Base-by-base conservation (phyloP, 2,329 filamentous ascomycete species). In the Sordariomycetes sp. region DNA sequence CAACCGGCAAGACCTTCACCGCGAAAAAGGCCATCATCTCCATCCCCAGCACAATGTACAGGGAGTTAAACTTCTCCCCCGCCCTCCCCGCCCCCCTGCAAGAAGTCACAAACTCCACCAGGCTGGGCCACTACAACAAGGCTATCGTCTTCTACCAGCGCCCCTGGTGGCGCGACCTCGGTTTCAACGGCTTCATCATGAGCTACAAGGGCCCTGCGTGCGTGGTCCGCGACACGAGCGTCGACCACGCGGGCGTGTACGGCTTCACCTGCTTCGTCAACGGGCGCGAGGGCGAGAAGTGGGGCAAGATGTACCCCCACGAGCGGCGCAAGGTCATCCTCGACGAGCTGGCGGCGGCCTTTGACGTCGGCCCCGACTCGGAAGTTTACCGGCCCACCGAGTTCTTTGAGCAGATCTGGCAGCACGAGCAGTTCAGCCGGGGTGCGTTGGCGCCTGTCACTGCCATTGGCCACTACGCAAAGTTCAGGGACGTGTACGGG, bases 1-100 rank as follows among this genome's bases (percentile, higher is more conserved):
- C 61, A 0, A 62, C 59, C 1, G 63, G 62, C 10, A 63, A 61
- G 22, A 58, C 63, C 0, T 65, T 71, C 24, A 59, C 66, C 2
- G 71, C 68, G 0, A 67, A 65, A 24, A 75, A 74, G 52, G 66
- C 72, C 28, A 72, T 81, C 54, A 60, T 79, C 2, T 76, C 77
- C 1, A 64, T 81, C 6, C 74, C 78, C 0, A 76, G 72, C 6
- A 71, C 77, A 7, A 65, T 79, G 51, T 72, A 75, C 56, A 67
- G 68, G 10, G 68, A 72, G 8, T 71, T 82, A 25, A 65, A 64
- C 3, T 77, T 81, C 63, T 63, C 67, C 0, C 79, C 79, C 1
- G 62, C 71, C 1, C 66, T 79, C 0, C 71, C 76, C 0, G 36
- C 60, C 0, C 62, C 65, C 2, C 69, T 73, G 32, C 63, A 66